Evolutionary conservation across 1,284 basidiomycete genomes (phyloP).

Genomic region (Sanghuangporus sanghuang): DNA sequence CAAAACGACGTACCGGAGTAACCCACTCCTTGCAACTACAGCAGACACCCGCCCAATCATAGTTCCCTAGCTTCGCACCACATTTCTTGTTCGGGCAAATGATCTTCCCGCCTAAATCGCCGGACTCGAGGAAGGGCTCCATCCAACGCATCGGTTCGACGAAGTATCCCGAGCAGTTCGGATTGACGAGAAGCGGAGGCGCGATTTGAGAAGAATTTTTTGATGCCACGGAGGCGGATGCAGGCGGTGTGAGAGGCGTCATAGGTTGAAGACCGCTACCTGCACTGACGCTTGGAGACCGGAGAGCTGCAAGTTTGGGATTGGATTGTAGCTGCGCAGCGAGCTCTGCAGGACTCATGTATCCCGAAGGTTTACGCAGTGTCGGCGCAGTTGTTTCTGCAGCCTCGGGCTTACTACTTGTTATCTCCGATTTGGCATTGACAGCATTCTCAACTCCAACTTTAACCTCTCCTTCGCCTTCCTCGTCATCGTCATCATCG

Average conservation of each 20-base stretch:
- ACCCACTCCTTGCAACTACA: constrained; percentile 93
- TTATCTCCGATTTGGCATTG: neutral
- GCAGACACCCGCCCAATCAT: constrained; percentile 93
- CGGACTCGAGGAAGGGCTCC: constrained; percentile 71
- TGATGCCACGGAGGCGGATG: neutral
- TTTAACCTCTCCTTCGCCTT: neutral
- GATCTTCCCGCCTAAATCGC: constrained; percentile 83
- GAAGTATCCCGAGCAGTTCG: constrained; percentile 92
- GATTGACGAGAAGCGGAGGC: constrained; percentile 66
- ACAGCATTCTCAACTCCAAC: neutral
- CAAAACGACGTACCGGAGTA: constrained; percentile 59
- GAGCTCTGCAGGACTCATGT: constrained; percentile 23
- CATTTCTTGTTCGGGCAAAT: constrained; percentile 90
- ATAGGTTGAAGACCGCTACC: constrained; percentile 19
- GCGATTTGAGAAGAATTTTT: constrained; percentile 15
- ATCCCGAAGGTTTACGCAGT: neutral
- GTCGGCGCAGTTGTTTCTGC: neutral
- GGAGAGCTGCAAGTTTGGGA: constrained; percentile 29
- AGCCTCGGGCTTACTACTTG: neutral
- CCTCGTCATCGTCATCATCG: constrained; percentile 17
- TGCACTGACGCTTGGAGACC: constrained; percentile 18
- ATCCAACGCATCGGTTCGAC: constrained; percentile 98
- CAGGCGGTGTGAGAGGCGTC: constrained; percentile 25
- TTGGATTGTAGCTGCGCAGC: constrained; percentile 29
- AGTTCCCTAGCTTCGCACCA: constrained; percentile 87